Percentiles rank a stretch among this genome's conserved stretches.
phyloP scores from a whole-genome alignment of 208 protist genomes.

The Strigomonas culicis region DNA sequence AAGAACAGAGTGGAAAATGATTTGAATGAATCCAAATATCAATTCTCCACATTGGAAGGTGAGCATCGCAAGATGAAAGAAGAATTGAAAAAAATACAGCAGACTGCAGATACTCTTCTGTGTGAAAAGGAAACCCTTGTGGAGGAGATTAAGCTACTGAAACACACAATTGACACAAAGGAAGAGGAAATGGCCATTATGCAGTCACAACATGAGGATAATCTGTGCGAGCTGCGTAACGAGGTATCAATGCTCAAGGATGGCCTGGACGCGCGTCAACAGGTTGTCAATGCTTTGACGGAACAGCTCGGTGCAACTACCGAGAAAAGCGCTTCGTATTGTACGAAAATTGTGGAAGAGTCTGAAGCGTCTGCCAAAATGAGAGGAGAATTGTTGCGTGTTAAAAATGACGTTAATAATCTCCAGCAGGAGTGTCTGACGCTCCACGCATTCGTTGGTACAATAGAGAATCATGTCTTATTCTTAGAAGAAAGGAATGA shows the following conservation, averaged over 20 bases:
- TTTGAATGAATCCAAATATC: constrained; percentile 37
- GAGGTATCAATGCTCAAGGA: constrained; percentile 44
- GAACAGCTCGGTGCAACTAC: constrained; percentile 51
- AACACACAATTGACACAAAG: constrained; percentile 5
- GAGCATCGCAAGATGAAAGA: constrained; percentile 50
- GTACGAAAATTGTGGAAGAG: constrained; percentile 52
- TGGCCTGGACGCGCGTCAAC: constrained; percentile 43
- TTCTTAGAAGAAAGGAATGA: background rate
- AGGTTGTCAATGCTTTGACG: constrained; percentile 63
- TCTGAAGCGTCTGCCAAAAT: constrained; percentile 18
- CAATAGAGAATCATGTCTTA: background rate
- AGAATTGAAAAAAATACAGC: constrained; percentile 11
- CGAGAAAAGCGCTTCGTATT: constrained; percentile 47
- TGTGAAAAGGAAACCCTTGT: background rate
- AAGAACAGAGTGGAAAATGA: constrained; percentile 60
- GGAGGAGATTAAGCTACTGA: constrained; percentile 8
- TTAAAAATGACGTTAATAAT: too few species aligned
- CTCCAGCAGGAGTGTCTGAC: too few species aligned
- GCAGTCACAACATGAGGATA: constrained; percentile 43
- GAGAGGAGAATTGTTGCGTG: background rate
- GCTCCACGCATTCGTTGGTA: background rate
- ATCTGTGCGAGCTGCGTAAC: constrained; percentile 20
- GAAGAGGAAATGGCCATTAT: constrained; percentile 67
- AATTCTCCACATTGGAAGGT: constrained; percentile 30
- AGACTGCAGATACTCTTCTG: constrained; percentile 3